Base-by-base conservation (phyloP, 345 rosid genomes). In the Gynandropsis gynandra region DNA sequence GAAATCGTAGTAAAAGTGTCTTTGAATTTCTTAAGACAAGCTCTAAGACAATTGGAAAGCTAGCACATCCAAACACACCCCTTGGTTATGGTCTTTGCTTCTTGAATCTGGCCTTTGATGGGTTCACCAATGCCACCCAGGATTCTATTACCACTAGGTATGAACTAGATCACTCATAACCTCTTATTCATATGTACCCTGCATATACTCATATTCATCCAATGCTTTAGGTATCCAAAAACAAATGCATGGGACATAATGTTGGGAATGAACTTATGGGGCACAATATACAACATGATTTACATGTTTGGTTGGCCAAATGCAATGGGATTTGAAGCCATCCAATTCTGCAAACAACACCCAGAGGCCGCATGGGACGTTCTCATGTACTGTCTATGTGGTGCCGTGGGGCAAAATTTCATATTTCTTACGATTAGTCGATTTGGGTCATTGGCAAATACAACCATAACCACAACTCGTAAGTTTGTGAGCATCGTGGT, bases 201-300 rank as follows among this genome's bases (percentile, higher is more conserved):
- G 29, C 5, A 19, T 9, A 20, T 33, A 8, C 42, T 27, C 36
- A 20, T 11, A 43, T 35, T 1, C 37, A 7, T 10, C 4, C 6
- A 0, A 7, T 8, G 14, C 34, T n/a, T 47, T 71, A 87, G 95
- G 75, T 87, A 80, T 57, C 89, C 88, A 10, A 80, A 83, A 74
- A 92, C 95, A 1, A 74, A 75, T 58, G 96, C 97, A 8, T 87
- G 97, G 97, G 86, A 81, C 47, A 85, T 92, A 63, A 92, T 92
- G 98, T 42, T 92, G 62, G 97, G 96, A 54, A 92, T 92, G 97
- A 92, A 87, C 54, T 54, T 87, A 57, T 87, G 98, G 97, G 93
- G 95, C 0, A 87, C 97, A 56, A 71, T 87, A 47, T 85, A 92
- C 83, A 92, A 82, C 73, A 34, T 83, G 63, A 40, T 87, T 40